Conservation (phyloP, 805 yeast genomes). For the Kuraishia piskuri region DNA sequence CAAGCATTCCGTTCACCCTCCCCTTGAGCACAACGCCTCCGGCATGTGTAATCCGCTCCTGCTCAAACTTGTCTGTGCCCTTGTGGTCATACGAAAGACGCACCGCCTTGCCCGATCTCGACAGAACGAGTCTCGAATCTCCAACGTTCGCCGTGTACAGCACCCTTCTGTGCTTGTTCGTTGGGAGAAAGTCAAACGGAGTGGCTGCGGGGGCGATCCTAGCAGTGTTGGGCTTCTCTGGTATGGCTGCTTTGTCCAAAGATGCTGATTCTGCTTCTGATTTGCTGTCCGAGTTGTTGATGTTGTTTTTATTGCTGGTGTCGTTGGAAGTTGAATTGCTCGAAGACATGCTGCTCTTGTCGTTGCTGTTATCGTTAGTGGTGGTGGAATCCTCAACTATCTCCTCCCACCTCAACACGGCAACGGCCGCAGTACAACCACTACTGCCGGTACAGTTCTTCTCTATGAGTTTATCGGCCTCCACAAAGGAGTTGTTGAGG, state of each 20-base stretch:
- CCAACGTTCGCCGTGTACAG: conserved; percentile 94
- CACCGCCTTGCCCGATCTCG: conserved; percentile 64
- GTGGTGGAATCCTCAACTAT: conserved; percentile 9
- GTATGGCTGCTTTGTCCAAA: not conserved
- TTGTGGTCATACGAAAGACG: conserved; percentile 90
- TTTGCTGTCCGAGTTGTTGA: not conserved
- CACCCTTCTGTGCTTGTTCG: conserved; percentile 52
- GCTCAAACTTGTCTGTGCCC: conserved; percentile 75
- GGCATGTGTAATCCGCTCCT: conserved; percentile 58
- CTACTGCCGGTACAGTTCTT: conserved; percentile 59
- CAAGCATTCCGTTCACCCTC: conserved; percentile 91
- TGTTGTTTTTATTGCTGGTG: not conserved
- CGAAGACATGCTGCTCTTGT: not conserved
- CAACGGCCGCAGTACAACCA: conserved; percentile 95
- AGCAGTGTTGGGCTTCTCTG: not conserved
- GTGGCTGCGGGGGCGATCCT: conserved; percentile 5
- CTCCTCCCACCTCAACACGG: conserved; percentile 78
- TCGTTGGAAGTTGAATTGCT: conserved; percentile 1
- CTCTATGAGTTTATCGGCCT: conserved; percentile 65
- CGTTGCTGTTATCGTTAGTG: not conserved
- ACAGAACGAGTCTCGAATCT: conserved; percentile 78
- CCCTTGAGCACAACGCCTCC: conserved; percentile 90
- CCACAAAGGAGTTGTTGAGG: conserved; percentile 58
- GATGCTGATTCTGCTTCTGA: not conserved
- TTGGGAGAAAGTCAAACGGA: conserved; percentile 41